Percentiles rank a stretch among this genome's conserved stretches.
Conservation (phyloP, 2,329 filamentous ascomycete species). For the Trichophyton benhamiae region DNA sequence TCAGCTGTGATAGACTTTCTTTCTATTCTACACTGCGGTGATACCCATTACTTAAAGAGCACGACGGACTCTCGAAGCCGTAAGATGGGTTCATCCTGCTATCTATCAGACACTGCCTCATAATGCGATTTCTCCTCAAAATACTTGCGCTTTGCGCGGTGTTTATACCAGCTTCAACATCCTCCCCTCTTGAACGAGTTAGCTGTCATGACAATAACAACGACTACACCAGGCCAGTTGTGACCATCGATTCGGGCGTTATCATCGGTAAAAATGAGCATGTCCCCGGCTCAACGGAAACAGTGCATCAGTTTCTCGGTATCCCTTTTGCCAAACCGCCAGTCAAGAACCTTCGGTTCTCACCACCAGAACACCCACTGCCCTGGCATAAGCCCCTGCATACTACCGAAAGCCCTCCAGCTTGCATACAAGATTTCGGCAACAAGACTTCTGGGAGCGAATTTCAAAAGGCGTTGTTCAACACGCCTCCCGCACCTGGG, state of each 20-base stretch:
- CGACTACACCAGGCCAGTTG: neutral
- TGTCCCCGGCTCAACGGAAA: neutral
- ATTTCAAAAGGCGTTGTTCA: neutral
- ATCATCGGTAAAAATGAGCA: neutral
- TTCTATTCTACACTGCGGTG: neutral
- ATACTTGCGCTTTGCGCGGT: neutral
- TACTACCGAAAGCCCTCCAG: neutral
- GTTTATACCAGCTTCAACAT: neutral
- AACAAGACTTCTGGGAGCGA: neutral
- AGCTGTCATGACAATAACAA: neutral
- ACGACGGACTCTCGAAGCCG: neutral
- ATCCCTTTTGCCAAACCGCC: slow-evolving; percentile 3
- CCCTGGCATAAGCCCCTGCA: neutral
- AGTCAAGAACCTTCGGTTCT: neutral
- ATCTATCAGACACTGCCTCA: neutral
- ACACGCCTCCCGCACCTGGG: neutral
- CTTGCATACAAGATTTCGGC: slow-evolving; percentile 1
- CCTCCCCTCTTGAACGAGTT: neutral
- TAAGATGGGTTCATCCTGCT: too few species aligned
- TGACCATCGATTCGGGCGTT: slow-evolving; percentile 1
- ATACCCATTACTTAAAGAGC: neutral
- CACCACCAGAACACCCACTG: neutral
- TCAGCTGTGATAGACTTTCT: neutral
- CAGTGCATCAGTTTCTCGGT: slow-evolving; percentile 4
- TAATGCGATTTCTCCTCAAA: neutral